phyloP scores from a whole-genome alignment of 2,329 filamentous ascomycete species.

The Aureobasidium uvarum region DNA sequence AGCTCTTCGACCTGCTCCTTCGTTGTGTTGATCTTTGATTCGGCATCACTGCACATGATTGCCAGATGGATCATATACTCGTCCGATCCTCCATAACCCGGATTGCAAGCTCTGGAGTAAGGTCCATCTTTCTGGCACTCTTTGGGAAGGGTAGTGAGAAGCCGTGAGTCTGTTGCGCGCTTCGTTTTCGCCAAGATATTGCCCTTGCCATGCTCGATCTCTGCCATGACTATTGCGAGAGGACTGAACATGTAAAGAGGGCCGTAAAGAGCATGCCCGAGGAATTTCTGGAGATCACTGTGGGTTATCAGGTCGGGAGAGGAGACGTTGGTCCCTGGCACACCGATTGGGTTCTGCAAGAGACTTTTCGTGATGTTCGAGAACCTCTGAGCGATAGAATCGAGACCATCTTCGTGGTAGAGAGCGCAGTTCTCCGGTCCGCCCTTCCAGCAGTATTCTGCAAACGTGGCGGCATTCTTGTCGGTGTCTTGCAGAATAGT shows the following conservation, averaged over 20 bases:
- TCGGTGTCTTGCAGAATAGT: constrained; percentile 55
- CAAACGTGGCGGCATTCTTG: constrained; percentile 54
- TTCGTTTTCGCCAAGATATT: too few species aligned
- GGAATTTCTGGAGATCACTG: constrained; percentile 37
- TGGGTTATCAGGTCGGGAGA: constrained; percentile 40
- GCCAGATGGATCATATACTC: too few species aligned
- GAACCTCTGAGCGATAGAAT: constrained; percentile 40
- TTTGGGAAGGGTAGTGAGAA: too few species aligned
- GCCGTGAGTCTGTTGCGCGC: too few species aligned
- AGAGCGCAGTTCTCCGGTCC: constrained; percentile 49
- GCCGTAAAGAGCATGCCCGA: constrained; percentile 39
- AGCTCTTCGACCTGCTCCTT: constrained; percentile 31
- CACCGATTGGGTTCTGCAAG: constrained; percentile 44
- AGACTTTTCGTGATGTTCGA: constrained; percentile 45
- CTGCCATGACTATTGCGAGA: constrained; percentile 37
- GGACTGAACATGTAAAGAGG: constrained; percentile 37
- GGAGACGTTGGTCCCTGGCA: constrained; percentile 40
- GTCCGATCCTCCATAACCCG: too few species aligned
- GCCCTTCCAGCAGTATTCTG: constrained; percentile 54
- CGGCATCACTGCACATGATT: constrained; percentile 42
- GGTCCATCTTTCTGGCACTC: constrained; percentile 35
- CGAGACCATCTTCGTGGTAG: constrained; percentile 36
- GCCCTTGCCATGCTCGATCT: constrained; percentile 36
- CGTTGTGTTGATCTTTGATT: constrained; percentile 32
- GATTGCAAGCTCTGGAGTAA: constrained; percentile 34